Conservation (phyloP, 2,329 filamentous ascomycete genomes). For the Penicillium italicum region DNA sequence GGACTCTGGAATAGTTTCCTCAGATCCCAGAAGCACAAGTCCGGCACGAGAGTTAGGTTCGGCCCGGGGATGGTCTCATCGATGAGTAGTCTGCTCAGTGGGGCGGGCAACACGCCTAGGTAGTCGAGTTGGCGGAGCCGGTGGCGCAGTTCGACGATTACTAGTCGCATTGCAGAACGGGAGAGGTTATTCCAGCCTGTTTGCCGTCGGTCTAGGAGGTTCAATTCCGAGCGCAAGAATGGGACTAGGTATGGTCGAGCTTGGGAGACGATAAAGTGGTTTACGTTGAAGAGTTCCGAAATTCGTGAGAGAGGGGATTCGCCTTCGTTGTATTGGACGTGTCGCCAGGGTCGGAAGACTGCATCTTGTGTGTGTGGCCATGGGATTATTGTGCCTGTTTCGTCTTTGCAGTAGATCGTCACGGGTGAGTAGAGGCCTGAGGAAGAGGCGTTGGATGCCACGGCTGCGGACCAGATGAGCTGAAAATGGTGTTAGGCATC, state of each 20-base stretch:
- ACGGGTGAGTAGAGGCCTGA: constrained; percentile 63
- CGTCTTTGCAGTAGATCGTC: constrained; percentile 73
- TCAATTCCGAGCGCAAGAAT: constrained; percentile 76
- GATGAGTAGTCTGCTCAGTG: constrained; percentile 71
- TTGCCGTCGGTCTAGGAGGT: constrained; percentile 63
- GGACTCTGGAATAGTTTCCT: constrained; percentile 77
- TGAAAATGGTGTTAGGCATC: constrained; percentile 32
- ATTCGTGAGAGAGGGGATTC: constrained; percentile 68
- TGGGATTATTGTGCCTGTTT: constrained; percentile 66
- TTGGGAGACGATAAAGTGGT: constrained; percentile 93
- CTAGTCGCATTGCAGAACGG: constrained; percentile 58
- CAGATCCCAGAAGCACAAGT: constrained; percentile 70
- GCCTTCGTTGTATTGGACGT: constrained; percentile 62
- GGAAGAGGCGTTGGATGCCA: constrained; percentile 47
- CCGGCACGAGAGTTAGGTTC: constrained; percentile 76
- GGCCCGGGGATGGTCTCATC: constrained; percentile 78
- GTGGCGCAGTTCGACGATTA: constrained; percentile 74
- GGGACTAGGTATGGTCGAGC: constrained; percentile 85
- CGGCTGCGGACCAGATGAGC: constrained; percentile 55
- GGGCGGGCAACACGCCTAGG: constrained; percentile 65
- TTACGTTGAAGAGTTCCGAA: constrained; percentile 83
- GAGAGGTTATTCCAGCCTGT: constrained; percentile 57
- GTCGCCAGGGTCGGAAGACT: constrained; percentile 66
- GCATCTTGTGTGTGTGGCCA: constrained; percentile 63
- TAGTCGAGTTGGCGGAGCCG: constrained; percentile 77